phyloP scores from a whole-genome alignment of 2,329 filamentous ascomycete species.

The Dactylella cylindrospora region DNA sequence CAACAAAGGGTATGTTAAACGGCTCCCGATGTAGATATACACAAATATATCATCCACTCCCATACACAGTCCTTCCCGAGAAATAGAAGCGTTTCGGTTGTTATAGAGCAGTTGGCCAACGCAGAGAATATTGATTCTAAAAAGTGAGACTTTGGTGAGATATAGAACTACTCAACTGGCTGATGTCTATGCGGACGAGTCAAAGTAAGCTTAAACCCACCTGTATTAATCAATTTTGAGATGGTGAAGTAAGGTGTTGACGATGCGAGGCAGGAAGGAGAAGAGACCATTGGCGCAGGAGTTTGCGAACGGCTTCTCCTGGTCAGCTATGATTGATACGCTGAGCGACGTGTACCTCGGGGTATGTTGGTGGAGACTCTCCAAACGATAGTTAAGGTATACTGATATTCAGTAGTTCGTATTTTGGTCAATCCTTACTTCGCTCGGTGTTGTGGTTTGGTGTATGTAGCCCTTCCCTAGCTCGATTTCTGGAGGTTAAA shows the following conservation, averaged over 20 bases:
- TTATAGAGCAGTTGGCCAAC: conserved; percentile 41
- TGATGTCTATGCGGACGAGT: conserved; percentile 32
- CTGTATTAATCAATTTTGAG: neutral
- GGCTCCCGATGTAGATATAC: conserved; percentile 81
- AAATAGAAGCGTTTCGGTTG: conserved; percentile 21
- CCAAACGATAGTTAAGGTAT: neutral
- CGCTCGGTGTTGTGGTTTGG: conserved; percentile 86
- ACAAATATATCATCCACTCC: conserved; percentile 54
- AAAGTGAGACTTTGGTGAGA: conserved; percentile 44
- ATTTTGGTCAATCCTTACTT: conserved; percentile 94
- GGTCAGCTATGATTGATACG: conserved; percentile 74
- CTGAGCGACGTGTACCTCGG: conserved; percentile 89
- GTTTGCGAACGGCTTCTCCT: conserved; percentile 71
- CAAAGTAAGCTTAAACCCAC: conserved; percentile 29
- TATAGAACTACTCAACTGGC: conserved; percentile 42
- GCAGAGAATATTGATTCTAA: conserved; percentile 43
- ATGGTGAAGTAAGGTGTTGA: conserved; percentile 20
- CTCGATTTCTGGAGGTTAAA: neutral
- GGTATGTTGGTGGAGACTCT: conserved; percentile 59
- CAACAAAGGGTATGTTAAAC: conserved; percentile 97
- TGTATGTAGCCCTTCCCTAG: conserved; percentile 64
- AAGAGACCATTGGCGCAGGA: conserved; percentile 67
- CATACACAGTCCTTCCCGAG: neutral
- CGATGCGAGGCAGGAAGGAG: conserved; percentile 63
- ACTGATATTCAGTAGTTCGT: conserved; percentile 64